These are phyloP conservation scores for Chaetomiaceae sp. DNA, from an alignment of 2,329 filamentous ascomycete genomes.

Conservation along the genomic window DNA sequence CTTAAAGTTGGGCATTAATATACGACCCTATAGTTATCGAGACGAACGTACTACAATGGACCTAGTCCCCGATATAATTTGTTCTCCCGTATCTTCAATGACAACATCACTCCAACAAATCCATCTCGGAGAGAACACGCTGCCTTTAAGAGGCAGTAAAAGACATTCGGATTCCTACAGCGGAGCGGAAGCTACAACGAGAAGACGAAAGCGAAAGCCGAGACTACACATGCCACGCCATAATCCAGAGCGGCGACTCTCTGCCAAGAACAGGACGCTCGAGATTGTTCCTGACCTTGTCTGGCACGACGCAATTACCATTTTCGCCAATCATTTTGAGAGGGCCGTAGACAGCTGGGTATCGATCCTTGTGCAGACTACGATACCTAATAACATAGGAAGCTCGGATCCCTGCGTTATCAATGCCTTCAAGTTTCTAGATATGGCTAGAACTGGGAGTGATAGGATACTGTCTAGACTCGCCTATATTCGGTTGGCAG, in stretches of 20 bases:
- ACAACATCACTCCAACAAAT: neutral
- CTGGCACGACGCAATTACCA: neutral
- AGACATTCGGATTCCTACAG: no score
- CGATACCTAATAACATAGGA: neutral
- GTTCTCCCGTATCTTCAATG: neutral
- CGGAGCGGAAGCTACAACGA: neutral
- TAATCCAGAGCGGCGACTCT: neutral
- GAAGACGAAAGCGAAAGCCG: neutral
- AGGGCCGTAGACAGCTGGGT: neutral
- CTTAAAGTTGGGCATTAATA: no score
- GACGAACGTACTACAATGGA: neutral
- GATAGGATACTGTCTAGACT: neutral
- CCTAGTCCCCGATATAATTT: neutral
- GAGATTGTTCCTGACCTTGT: neutral
- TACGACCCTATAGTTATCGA: neutral
- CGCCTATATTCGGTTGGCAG: conserved; percentile 1
- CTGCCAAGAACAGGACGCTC: neutral
- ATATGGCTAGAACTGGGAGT: neutral
- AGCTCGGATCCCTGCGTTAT: conserved; percentile 1
- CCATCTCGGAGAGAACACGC: neutral
- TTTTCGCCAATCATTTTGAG: neutral
- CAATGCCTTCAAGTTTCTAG: neutral
- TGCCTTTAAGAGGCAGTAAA: neutral
- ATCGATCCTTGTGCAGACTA: neutral
- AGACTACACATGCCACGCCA: neutral